Evolutionary conservation across 768 basidiomycete genomes (phyloP).

Genomic region (Lactarius hengduanensis): DNA sequence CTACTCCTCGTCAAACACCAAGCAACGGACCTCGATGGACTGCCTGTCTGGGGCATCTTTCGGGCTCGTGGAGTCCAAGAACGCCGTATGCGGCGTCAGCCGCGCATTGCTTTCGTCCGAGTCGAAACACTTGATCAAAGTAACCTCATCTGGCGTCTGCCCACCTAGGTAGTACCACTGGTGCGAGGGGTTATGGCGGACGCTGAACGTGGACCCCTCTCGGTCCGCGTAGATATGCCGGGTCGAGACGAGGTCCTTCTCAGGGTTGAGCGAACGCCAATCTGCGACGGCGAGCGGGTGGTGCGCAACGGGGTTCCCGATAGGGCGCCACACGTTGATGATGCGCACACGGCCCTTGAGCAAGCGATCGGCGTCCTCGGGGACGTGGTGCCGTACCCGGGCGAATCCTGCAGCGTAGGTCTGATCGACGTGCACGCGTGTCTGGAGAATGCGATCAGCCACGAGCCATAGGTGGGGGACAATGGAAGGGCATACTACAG

Average conservation of each 20-base stretch:
- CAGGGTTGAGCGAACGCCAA: slow-evolving; percentile 40
- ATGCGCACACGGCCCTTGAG: slow-evolving; percentile 43
- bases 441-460: slow-evolving; percentile 28
- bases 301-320: slow-evolving; percentile 41
- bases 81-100: slow-evolving; percentile 45
- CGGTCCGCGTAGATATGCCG: slow-evolving; percentile 38
- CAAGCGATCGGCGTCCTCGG: slow-evolving; percentile 43
- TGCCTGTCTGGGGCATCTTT: slow-evolving; percentile 40
- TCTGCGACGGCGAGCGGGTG: slow-evolving; percentile 44
- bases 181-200: slow-evolving; percentile 35
- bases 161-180: slow-evolving; percentile 38
- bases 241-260: slow-evolving; percentile 39
- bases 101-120: slow-evolving; percentile 42
- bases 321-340: slow-evolving; percentile 50
- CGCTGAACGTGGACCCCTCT: slow-evolving; percentile 36
- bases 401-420: slow-evolving; percentile 38
- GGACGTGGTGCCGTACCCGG: slow-evolving; percentile 42
- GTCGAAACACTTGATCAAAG: slow-evolving; percentile 44
- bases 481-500: slow-evolving; percentile 35
- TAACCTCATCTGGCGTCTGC: slow-evolving; percentile 33
- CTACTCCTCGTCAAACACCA: slow-evolving; percentile 45
- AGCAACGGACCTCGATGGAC: slow-evolving; percentile 44
- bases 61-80: slow-evolving; percentile 39
- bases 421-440: slow-evolving; percentile 48
- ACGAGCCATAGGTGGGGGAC: neutral